A percentile compares a stretch with the other conserved stretches of the same genome.
phyloP scores from a whole-genome alignment of 192 early-diverging fungal species.

The Dissophora globulifera region DNA sequence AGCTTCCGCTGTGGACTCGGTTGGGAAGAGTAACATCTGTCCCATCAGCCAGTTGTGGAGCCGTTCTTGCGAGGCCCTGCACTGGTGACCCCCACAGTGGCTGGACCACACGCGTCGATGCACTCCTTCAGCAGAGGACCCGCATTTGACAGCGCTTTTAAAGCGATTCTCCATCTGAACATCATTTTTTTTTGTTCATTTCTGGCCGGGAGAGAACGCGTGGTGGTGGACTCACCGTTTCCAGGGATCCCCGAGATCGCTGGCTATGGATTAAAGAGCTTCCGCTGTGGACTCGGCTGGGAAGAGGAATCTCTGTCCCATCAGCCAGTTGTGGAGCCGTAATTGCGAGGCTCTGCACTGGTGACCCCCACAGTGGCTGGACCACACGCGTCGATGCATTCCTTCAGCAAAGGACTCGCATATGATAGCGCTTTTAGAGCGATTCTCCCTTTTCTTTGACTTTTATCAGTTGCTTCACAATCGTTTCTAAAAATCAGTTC shows the following conservation, averaged over 20 bases:
- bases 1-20: conserved; percentile 36
- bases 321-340: conserved; percentile 14
- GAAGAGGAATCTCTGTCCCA: background rate
- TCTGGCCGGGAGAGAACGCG: conserved; percentile 5
- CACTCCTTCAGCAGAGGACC: conserved; percentile 45
- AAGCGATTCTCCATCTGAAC: too few species aligned
- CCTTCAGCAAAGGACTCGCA: conserved; percentile 32
- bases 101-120: conserved; percentile 42
- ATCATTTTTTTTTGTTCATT: too few species aligned
- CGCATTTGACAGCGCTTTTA: conserved; percentile 35
- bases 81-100: conserved; percentile 24
- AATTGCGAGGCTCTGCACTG: conserved; percentile 14
- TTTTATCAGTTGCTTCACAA: too few species aligned
- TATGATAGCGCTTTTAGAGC: background rate
- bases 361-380: conserved; percentile 23
- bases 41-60: conserved; percentile 20
- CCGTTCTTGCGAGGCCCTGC: conserved; percentile 25
- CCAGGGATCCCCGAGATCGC: background rate
- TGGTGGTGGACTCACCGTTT: conserved; percentile 27
- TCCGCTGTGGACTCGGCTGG: conserved; percentile 20
- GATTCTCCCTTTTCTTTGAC: background rate
- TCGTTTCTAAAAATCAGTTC: too few species aligned
- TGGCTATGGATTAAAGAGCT: conserved; percentile 5
- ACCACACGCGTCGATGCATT: conserved; percentile 24
- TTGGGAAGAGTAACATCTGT: conserved; percentile 7